Evolutionary conservation across 805 yeast genomes (phyloP), one percentile per base, ranked within the genome.

Genomic region (Lachancea quebecensis): DNA sequence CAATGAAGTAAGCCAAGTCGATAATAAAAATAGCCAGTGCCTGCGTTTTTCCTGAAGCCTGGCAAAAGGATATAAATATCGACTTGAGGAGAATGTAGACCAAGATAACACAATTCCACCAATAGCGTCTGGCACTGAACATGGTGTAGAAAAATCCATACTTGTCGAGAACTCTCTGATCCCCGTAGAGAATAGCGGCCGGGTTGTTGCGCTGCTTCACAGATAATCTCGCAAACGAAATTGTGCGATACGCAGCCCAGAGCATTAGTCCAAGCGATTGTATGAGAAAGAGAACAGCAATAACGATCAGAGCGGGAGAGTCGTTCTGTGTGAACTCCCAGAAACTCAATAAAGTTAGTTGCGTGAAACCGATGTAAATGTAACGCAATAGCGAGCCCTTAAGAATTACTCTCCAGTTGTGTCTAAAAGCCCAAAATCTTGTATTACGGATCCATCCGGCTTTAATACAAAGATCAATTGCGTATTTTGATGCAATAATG

Each of bases 101-200:
- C 35, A 88, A 57, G 41, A 82, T 62, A 2, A 85, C 81, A 14
- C 73, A 67, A 48, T 91, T 86, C 75, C 90, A 90, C 86, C 89
- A 90, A 67, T 85, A 89, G 57, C 74, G 79, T 21, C 71, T 71
- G 16, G 96, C 95, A 51, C 78, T 77, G 65, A 83, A 89, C 89
- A 87, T 88, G 12, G 95, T 85, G 67, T 89, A 90, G 57, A 89
- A 78, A 66, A 83, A 90, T 0, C 96, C 96, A 60, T 82, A 89
- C 60, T 83, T 83, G 69, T 81, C 77, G 59, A 89, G 74, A 30
- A 87, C 73, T 27, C 69, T 67, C 38, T 80, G 72, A 57, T 90
- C 85, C 48, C 96, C 95, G 58, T 88, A 90, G 44, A 90, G 69
- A 47, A 87, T 65, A 39, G 91, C 95, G 15, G 96, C 96, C 0